These are phyloP conservation scores for Microcos paniculata DNA, from an alignment of 345 rosid species.

Conservation along the genomic window DNA sequence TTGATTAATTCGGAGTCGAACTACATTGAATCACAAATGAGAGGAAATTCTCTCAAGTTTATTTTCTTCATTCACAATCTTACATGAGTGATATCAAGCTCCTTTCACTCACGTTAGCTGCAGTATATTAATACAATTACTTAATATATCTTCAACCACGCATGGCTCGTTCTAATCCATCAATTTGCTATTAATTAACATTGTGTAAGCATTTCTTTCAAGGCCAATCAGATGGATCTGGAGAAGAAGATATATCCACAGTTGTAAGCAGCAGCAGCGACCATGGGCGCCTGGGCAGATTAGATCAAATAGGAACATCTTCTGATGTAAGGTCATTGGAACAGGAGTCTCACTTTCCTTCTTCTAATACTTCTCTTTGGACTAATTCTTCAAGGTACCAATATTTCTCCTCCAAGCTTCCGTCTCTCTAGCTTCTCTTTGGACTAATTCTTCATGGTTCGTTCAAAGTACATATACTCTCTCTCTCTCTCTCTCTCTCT, in stretches of 20 bases:
- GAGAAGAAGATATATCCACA: conserved; percentile 64
- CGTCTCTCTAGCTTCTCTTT: no score
- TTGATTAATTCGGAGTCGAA: no score
- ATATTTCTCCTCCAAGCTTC: neutral
- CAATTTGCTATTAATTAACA: neutral
- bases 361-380: conserved; percentile 58
- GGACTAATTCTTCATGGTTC: conserved; percentile 83
- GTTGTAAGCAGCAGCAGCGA: conserved; percentile 38
- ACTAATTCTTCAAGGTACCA: conserved; percentile 76
- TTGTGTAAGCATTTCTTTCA: neutral
- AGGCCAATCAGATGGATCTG: conserved; percentile 64
- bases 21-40: no score
- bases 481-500: neutral
- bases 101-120: no score
- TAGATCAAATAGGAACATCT: conserved; percentile 45
- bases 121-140: no score
- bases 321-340: conserved; percentile 36
- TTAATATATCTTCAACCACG: no score
- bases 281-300: conserved; percentile 22
- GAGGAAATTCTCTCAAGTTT: no score
- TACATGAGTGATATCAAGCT: no score
- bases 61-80: no score
- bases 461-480: neutral
- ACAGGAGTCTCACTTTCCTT: conserved; percentile 46
- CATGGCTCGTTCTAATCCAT: neutral